phyloP scores from a whole-genome alignment of 208 protist genomes.

The Lotmaria passim region DNA sequence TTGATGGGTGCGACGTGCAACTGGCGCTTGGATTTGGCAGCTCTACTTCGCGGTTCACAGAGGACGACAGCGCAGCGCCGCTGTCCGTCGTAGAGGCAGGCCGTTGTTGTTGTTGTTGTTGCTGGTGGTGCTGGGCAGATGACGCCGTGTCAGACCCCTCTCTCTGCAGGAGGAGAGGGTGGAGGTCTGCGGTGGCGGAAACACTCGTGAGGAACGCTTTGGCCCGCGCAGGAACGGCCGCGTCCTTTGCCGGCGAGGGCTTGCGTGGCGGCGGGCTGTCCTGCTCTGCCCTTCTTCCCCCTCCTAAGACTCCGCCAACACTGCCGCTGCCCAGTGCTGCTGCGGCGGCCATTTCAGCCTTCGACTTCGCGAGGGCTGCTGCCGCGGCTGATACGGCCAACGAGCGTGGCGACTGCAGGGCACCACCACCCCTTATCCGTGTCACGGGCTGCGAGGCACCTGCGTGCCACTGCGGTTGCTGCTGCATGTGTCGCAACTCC shows the following conservation, averaged over 20 bases:
- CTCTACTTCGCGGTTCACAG: slow-evolving; percentile 33
- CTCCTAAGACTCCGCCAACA: not conserved
- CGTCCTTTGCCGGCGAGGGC: not conserved
- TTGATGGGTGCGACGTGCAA: not conserved
- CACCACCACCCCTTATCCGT: not conserved
- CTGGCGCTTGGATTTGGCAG: slow-evolving; percentile 9
- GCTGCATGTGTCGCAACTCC: slow-evolving; percentile 7
- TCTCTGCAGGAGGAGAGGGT: not conserved
- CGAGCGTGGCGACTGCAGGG: slow-evolving; percentile 15
- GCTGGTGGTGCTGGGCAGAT: not conserved
- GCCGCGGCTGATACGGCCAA: slow-evolving; percentile 14
- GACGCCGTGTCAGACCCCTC: not conserved
- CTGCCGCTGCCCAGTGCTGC: not conserved
- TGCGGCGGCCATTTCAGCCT: not conserved
- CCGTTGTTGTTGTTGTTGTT: not conserved
- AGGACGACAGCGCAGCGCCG: not conserved
- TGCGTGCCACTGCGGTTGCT: not conserved
- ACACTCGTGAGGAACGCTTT: not conserved
- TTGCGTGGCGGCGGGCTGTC: slow-evolving; percentile 15
- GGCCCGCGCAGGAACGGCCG: not conserved
- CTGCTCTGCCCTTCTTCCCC: not conserved
- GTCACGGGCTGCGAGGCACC: not conserved
- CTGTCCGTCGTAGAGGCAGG: not conserved
- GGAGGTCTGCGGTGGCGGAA: not conserved
- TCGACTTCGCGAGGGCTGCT: slow-evolving; percentile 7